Conservation (phyloP, 1,284 basidiomycete genomes). For the Tylopilus sp. region DNA sequence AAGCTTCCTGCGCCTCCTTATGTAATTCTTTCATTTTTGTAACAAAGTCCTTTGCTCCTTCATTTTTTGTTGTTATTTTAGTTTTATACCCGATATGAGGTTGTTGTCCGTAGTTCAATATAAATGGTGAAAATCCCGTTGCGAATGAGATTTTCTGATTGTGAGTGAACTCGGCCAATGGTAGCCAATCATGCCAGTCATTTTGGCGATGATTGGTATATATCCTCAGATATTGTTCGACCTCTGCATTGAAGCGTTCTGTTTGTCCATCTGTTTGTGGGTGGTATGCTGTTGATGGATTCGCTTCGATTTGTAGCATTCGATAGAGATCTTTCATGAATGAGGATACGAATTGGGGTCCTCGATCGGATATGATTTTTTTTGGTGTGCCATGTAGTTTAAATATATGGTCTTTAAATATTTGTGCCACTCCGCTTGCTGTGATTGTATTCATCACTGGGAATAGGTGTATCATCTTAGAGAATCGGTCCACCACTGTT, state of each 20-base stretch:
- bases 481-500: background rate
- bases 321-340: background rate
- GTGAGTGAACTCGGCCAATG: background rate
- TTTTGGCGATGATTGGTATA: background rate
- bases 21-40: no score
- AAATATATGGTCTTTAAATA: background rate
- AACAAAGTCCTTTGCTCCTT: no score
- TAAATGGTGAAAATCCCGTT: background rate
- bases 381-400: background rate
- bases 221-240: background rate
- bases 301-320: background rate
- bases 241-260: no score
- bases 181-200: background rate
- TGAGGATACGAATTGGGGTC: background rate
- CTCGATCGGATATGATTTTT: no score
- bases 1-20: no score
- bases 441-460: no score
- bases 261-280: background rate
- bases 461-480: no score
- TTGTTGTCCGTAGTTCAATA: constrained; percentile 11
- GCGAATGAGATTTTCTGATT: background rate
- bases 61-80: no score
- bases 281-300: background rate
- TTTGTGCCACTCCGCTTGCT: no score
- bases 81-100: no score